These are phyloP conservation scores for Ogataea henricii DNA, from an alignment of 805 yeast genomes.

Conservation along the genomic window DNA sequence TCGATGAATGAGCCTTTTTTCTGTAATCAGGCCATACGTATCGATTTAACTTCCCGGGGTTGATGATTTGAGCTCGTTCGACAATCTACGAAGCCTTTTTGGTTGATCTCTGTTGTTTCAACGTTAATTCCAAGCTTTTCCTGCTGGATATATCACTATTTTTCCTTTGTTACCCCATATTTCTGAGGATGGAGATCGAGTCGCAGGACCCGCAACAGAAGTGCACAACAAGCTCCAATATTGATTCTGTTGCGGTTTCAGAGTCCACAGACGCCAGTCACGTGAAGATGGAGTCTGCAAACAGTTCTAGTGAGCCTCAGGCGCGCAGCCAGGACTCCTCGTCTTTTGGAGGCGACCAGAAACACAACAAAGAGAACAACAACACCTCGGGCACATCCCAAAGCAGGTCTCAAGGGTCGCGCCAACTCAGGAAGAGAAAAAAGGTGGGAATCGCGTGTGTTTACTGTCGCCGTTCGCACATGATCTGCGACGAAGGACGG, in stretches of 20 bases:
- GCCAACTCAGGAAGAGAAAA: slow-evolving; percentile 36
- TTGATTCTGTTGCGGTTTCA: neutral
- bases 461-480: slow-evolving; percentile 89
- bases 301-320: neutral
- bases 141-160: neutral
- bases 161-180: slow-evolving; percentile 3
- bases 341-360: slow-evolving; percentile 1
- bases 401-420: neutral
- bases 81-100: neutral
- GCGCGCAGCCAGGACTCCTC: neutral
- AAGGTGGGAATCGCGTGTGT: slow-evolving; percentile 77
- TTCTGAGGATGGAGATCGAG: neutral
- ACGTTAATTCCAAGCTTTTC: neutral
- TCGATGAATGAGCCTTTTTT: neutral
- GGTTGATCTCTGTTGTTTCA: neutral
- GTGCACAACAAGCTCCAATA: neutral
- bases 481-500: slow-evolving; percentile 83
- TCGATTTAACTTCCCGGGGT: neutral
- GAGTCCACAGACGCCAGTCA: neutral
- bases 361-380: slow-evolving; percentile 4
- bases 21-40: neutral
- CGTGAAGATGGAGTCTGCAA: slow-evolving; percentile 3
- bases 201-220: neutral
- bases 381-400: neutral
- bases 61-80: neutral